phyloP scores from a whole-genome alignment of 805 yeast species.

The Cyberlindnera maclurae region DNA sequence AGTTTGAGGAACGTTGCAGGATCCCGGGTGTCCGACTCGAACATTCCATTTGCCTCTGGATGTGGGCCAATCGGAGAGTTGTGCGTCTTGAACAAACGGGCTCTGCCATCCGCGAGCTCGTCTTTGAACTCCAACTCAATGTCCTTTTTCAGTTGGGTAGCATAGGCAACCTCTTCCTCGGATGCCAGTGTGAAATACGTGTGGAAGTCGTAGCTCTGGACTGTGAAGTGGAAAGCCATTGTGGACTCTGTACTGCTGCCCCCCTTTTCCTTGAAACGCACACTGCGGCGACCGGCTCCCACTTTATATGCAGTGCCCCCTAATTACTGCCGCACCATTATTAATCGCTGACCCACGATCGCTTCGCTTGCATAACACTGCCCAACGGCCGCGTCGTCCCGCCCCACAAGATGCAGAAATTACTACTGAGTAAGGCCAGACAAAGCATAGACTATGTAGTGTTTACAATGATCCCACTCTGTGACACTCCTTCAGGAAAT shows the following conservation, averaged over 20 bases:
- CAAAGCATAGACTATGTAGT: too few relatives aligned
- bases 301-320: too few relatives aligned
- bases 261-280: too few relatives aligned
- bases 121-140: conserved; percentile 34
- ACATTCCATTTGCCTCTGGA: conserved; percentile 42
- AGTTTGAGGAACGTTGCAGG: conserved; percentile 38
- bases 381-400: too few relatives aligned
- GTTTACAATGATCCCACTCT: conserved; percentile 51
- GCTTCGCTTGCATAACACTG: too few relatives aligned
- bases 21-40: conserved; percentile 45
- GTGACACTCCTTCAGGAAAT: conserved; percentile 83
- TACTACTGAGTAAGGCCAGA: too few relatives aligned
- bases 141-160: conserved; percentile 32
- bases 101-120: conserved; percentile 32
- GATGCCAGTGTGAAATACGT: conserved; percentile 36
- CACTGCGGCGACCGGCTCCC: too few relatives aligned
- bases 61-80: conserved; percentile 51
- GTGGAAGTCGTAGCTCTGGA: conserved; percentile 46
- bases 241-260: too few relatives aligned
- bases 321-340: too few relatives aligned
- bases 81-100: conserved; percentile 39
- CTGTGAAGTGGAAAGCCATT: conserved; percentile 20
- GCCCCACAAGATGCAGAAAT: too few relatives aligned
- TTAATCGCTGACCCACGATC: too few relatives aligned
- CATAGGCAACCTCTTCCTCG: conserved; percentile 26